Evolutionary conservation across 495 filamentous ascomycete species (phyloP), one percentile per base, ranked within the genome.

Genomic region (Massariosphaeria phaeospora): DNA sequence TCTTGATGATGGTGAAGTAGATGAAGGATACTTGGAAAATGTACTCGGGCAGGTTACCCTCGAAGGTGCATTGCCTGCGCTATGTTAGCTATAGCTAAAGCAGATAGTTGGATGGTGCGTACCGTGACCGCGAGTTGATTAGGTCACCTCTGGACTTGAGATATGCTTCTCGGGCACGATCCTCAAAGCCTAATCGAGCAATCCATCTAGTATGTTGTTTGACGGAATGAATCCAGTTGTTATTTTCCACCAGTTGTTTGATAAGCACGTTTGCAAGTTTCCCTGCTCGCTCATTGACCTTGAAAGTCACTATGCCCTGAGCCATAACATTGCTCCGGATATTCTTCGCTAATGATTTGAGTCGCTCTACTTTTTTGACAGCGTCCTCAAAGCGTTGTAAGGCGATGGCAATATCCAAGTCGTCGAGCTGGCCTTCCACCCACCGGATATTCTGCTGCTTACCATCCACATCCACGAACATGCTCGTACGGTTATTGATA

Each of bases 21-120:
- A 96, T 90, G 57, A 86, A 95, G 2, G 93, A 91, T n/a, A 99
- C 78, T 67, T 95, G 86, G 73, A 86, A 95, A 63, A 97, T 90
- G 70, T 99, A 96, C 8, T 87, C 79, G 13, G 84, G 86, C 5
- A 97, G 80, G 62, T 95, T 84, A 29, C 93, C 93, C 68, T 95
- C 89, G 69, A 97, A 96, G 51, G 91, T 83, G 65, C 90, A 94
- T 75, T 90, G 86, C 55, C 89, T 93, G 51, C 49, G 12, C 35
- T 35, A 9, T 26, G 67, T 76, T 65, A 75, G 71, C 57, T 15
- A 11, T 11, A 21, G 5, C 17, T 6, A 13, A 10, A 23, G 8
- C 13, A 31, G 24, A 13, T 62, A 39, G 15, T 27, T 29, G 34
- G 13, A 47, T 35, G 24, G 20, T 9, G 55, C 38, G 48, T 78